Evolutionary conservation across 1,139 yeast genomes (phyloP), one percentile per base, ranked within the genome.

Genomic region (Pichia inconspicua): DNA sequence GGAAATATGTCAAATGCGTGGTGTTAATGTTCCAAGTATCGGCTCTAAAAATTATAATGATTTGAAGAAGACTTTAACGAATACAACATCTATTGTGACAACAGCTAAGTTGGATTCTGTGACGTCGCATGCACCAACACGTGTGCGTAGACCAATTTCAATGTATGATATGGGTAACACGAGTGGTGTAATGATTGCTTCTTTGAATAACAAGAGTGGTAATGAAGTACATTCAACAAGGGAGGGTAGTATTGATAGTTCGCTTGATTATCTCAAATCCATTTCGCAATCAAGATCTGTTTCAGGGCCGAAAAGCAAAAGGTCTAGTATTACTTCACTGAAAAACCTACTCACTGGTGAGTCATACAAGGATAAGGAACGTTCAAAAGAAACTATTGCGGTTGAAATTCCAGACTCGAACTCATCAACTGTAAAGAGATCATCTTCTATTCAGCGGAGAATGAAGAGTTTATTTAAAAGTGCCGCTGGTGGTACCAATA

Each of bases 1-100:
- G 44, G 90, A 84, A 63, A 68, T 84, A 5, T 78, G 84, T 47
- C 68, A 71, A 45, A 77, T 84, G 78, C 75, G 76, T 63, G 75
- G 77, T 15, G 58, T 67, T 1, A 72, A 74, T 17, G 53, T 49
- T 40, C 63, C 64, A 2, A n/a, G 43, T 44, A 31, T 50, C 9
- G 19, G 34, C 14, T 11, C 14, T 30, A 30, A 30, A 12, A 30
- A 30, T 14, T 48, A 46, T 32, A 48, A 28, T 17, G 30, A 30
- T 19, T 38, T 48, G 40, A 43, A 46, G 19, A 42, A 41, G 17
- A 28, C 45, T 9, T 17, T 45, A 8, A 39, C 43, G 2, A 46
- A 43, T 40, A 40, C 42, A 6, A 34, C 25, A 40, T 14, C 35
- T n/a, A 12, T 19, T 17, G 40, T 19, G 28, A 38, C 32, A 8